phyloP scores from a whole-genome alignment of 305 asterid genomes.

The Nicotiana rustica region DNA sequence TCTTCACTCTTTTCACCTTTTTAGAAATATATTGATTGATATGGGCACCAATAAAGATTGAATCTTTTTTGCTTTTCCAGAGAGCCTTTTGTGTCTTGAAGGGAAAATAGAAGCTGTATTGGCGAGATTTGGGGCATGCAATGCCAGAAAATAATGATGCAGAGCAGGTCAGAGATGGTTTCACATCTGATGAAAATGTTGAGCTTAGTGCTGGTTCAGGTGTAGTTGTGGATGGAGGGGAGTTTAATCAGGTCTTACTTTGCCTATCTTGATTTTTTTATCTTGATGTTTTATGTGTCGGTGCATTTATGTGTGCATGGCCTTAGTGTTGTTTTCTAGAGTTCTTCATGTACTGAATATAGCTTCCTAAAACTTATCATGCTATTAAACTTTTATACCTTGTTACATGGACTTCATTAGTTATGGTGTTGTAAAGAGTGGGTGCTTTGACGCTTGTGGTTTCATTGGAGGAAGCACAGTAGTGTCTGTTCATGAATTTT shows the following conservation, averaged over 20 bases:
- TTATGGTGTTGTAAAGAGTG: background rate
- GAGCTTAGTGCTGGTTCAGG: constrained; percentile 33
- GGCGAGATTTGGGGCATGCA: constrained; percentile 45
- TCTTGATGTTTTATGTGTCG: constrained; percentile 20
- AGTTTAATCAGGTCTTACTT: constrained; percentile 52
- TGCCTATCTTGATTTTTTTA: background rate
- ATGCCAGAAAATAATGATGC: constrained; percentile 58
- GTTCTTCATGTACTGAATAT: background rate
- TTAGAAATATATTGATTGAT: background rate
- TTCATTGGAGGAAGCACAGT: background rate
- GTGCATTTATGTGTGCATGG: constrained; percentile 11
- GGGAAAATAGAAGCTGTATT: constrained; percentile 33
- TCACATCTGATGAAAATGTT: constrained; percentile 56
- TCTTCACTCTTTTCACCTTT: background rate
- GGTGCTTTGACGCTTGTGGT: background rate
- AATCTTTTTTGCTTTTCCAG: background rate
- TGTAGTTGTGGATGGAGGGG: constrained; percentile 47
- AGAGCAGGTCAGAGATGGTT: constrained; percentile 43
- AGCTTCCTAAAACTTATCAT: background rate
- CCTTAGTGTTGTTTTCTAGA: background rate
- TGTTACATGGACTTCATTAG: background rate
- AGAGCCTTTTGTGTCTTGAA: constrained; percentile 16
- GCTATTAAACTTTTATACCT: background rate
- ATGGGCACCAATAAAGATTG: background rate
- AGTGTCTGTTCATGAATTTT: background rate